Evolutionary conservation across 2,329 filamentous ascomycete genomes (phyloP).

Genomic region (Leptographium procerum): DNA sequence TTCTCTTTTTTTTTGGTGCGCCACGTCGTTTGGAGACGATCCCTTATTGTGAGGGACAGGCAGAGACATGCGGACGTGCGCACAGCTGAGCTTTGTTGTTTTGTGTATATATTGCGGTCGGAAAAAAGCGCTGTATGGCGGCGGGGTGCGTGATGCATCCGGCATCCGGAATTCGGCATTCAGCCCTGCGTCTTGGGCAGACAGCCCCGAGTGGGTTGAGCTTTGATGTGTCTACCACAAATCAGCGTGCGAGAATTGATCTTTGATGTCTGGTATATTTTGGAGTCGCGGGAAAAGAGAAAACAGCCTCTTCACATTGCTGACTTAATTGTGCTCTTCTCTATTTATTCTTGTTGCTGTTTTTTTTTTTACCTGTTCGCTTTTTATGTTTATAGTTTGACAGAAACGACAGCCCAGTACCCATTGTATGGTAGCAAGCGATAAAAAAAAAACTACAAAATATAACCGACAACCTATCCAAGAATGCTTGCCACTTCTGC

Average conservation of each 20-base stretch:
- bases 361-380: neutral
- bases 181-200: neutral
- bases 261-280: neutral
- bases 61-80: neutral
- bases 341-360: too few species aligned
- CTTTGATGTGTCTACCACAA: neutral
- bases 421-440: slow-evolving; percentile 4
- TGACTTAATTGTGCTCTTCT: neutral
- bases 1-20: neutral
- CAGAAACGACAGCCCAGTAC: neutral
- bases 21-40: neutral
- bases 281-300: slow-evolving; percentile 1
- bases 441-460: neutral
- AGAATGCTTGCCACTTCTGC: neutral
- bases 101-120: neutral
- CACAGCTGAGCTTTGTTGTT: neutral
- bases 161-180: neutral
- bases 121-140: neutral
- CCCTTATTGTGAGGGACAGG: neutral
- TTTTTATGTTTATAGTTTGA: neutral
- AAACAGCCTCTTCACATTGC: neutral
- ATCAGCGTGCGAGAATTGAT: neutral
- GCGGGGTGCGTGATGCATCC: neutral
- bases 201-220: neutral
- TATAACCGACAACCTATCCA: neutral